Base-by-base conservation (phyloP, 345 rosid genomes). In the Toxicodendron radicans region DNA sequence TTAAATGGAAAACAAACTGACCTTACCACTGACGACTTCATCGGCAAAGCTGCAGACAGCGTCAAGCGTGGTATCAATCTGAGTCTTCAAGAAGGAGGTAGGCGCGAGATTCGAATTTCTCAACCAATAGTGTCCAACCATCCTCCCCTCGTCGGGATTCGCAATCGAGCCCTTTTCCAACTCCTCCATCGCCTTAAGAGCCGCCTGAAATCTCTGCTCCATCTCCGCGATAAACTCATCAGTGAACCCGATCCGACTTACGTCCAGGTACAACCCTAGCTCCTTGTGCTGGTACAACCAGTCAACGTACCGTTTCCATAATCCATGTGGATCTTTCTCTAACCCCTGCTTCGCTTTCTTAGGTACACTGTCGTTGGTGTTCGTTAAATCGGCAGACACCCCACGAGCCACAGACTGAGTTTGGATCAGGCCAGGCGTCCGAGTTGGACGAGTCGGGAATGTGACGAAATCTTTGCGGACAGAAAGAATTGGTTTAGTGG, bases 111-210 rank as follows among this genome's bases (percentile, higher is more conserved):
- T 74, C 12, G 97, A 73, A 79, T 89, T 84, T 82, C 99, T 84
- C 66, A 95, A 78, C 99, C 99, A 95, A 66, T 95, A 95, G 77
- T 95, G 99, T 3, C 99, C 99, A 30, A 95, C 99, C 99, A 95
- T 95, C 78, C 99, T 85, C 10, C 96, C 91, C 79, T 95, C 99
- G 53, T 95, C 99, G 14, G 99, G 99, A 76, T 95, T 95, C 66
- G 99, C 91, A 68, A 95, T 90, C 71, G 99, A 85, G 8, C 98
- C 98, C 48, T 91, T 95, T 77, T 93, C 99, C 57, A 95, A 80
- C 75, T 87, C 93, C 76, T 79, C 94, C 98, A 95, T 91, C 13
- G 89, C 87, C 82, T 81, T 86, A 11, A 95, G 88, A 30, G 99
- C 97, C 45, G 76, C 75, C 71, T 84, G 77, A 33, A 95, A 89